A percentile compares a stretch with the other conserved stretches of the same genome.
phyloP scores from a whole-genome alignment of 192 early-diverging fungal genomes.

The Backusella westeae region DNA sequence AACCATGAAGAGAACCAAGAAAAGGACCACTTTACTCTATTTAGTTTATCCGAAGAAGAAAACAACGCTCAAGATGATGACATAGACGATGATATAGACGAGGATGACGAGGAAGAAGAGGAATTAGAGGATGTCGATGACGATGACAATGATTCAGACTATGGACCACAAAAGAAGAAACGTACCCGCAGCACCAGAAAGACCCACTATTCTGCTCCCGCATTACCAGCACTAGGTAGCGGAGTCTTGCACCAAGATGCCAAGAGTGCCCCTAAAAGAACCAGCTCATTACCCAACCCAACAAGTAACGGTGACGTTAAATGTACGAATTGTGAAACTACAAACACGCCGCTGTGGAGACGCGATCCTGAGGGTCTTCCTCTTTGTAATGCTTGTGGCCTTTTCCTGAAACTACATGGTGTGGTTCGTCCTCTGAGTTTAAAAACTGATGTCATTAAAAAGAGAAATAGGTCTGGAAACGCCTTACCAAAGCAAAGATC shows the following conservation, averaged over 20 bases:
- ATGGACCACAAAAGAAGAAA: conserved; percentile 1
- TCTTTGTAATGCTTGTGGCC: conserved; percentile 93
- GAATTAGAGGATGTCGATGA: not conserved
- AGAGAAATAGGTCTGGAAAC: conserved; percentile 66
- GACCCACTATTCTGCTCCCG: not conserved
- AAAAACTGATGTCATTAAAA: conserved; percentile 81
- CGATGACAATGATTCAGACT: conserved; percentile 15
- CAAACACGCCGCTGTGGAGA: conserved; percentile 89
- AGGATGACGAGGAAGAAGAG: not conserved
- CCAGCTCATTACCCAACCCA: conserved; percentile 7
- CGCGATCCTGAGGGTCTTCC: conserved; percentile 76
- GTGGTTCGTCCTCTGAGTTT: conserved; percentile 75
- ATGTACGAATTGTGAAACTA: conserved; percentile 83
- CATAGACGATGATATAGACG: conserved; percentile 1
- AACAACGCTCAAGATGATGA: not conserved
- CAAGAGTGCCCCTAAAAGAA: not conserved
- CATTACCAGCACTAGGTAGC: not conserved
- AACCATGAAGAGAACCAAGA: not conserved
- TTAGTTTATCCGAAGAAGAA: not conserved
- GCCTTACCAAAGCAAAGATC: not conserved
- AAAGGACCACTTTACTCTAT: not conserved
- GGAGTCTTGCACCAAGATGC: not conserved
- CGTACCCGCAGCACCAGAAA: not conserved
- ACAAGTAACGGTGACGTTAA: not conserved
- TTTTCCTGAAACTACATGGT: conserved; percentile 93